These are phyloP conservation scores for Boehmeria nivea DNA, from an alignment of 306 rosid species.

Conservation along the genomic window DNA sequence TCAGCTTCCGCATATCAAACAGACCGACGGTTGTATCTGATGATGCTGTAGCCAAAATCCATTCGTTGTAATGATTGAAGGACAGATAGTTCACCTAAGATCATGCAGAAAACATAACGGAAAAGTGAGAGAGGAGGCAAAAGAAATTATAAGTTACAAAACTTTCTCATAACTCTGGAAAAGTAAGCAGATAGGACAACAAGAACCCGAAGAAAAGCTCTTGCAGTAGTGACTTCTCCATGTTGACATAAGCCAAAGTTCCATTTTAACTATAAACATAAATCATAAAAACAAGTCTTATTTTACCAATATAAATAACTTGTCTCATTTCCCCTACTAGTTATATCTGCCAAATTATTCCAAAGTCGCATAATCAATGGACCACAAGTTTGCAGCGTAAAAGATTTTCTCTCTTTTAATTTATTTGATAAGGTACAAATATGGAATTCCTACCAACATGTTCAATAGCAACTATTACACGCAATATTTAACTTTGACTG, in stretches of 20 bases:
- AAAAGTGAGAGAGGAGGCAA: not conserved
- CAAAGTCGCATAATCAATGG: no score
- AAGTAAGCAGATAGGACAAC: not conserved
- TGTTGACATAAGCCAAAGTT: no score
- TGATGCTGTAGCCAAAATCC: slow-evolving; percentile 93
- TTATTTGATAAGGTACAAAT: no score
- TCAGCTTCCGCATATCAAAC: slow-evolving; percentile 73
- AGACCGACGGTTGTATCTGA: slow-evolving; percentile 77
- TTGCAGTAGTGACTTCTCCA: no score
- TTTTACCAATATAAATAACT: no score
- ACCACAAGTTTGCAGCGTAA: no score
- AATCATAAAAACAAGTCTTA: not conserved
- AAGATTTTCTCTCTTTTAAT: no score
- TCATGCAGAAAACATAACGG: slow-evolving; percentile 6
- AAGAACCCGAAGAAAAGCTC: not conserved
- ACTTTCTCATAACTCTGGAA: not conserved
- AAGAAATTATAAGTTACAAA: not conserved
- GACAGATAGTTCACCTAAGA: slow-evolving; percentile 82
- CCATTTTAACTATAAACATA: no score
- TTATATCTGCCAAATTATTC: no score
- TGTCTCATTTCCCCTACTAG: no score
- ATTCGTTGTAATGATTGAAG: slow-evolving; percentile 72
- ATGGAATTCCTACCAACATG: not conserved
- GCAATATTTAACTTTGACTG: not conserved
- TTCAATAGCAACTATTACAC: not conserved